Conservation (phyloP, 805 yeast species). For the Ogataea methylovora region DNA sequence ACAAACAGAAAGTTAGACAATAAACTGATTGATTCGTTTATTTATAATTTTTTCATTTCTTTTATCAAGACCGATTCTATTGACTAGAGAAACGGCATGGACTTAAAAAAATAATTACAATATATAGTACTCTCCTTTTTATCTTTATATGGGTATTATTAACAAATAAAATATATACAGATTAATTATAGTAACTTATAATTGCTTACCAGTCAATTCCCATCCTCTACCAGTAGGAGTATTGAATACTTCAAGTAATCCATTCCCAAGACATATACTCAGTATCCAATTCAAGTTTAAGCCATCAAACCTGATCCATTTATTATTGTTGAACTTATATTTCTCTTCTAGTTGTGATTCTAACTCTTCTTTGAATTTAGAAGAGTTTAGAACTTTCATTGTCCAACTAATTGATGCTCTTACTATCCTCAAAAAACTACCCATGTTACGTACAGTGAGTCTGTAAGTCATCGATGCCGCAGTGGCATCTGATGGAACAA, state of each 20-base stretch:
- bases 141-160: not conserved
- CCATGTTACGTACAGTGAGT: constrained; percentile 43
- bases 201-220: constrained; percentile 34
- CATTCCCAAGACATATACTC: constrained; percentile 45
- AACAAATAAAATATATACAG: not conserved
- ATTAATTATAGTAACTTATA: not conserved
- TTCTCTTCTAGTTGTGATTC: constrained; percentile 34
- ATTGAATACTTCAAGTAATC: constrained; percentile 42
- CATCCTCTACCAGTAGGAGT: constrained; percentile 49
- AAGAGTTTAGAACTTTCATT: constrained; percentile 28
- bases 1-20: constrained; percentile 46
- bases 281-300: constrained; percentile 41
- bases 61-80: too few species aligned
- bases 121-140: not conserved
- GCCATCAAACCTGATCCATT: constrained; percentile 43
- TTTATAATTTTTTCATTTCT: not conserved
- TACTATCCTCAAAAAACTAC: constrained; percentile 37
- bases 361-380: constrained; percentile 34
- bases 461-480: constrained; percentile 27
- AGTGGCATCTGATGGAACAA: constrained; percentile 27
- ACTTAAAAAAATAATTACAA: too few species aligned
- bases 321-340: constrained; percentile 38
- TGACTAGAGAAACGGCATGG: too few species aligned
- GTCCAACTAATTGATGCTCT: constrained; percentile 38
- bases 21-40: not conserved